These are phyloP conservation scores for Vitis rotundifolia DNA, from an alignment of 164 flowering plant genomes.

Conservation along the genomic window DNA sequence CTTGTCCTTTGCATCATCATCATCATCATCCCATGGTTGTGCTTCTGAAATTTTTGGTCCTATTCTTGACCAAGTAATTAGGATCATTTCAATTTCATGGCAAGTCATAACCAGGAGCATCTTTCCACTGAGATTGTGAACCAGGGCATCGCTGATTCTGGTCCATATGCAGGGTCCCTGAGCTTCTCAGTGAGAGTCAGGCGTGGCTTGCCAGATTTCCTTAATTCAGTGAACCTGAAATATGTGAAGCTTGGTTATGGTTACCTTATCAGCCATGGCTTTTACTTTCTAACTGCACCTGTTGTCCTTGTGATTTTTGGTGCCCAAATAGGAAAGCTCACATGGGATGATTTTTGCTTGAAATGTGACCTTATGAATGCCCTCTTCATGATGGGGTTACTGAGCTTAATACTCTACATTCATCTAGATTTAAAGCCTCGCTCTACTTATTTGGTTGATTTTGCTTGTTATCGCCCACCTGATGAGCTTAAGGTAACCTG, in stretches of 20 bases:
- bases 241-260: constrained; percentile 67
- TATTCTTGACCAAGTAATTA: not conserved
- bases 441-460: constrained; percentile 58
- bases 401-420: constrained; percentile 21
- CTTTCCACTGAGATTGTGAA: constrained; percentile 55
- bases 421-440: constrained; percentile 39
- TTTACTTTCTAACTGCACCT: constrained; percentile 31
- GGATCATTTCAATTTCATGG: constrained; percentile 14
- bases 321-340: constrained; percentile 31
- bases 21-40: too few relatives aligned
- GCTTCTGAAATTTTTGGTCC: too few relatives aligned
- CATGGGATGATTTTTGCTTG: constrained; percentile 21
- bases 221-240: constrained; percentile 56
- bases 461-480: constrained; percentile 65
- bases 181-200: constrained; percentile 55
- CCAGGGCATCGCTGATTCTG: constrained; percentile 42
- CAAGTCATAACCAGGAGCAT: constrained; percentile 21
- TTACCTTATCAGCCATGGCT: constrained; percentile 43
- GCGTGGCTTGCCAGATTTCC: constrained; percentile 55
- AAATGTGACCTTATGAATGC: constrained; percentile 11
- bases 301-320: constrained; percentile 26
- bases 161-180: constrained; percentile 48
- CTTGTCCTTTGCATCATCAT: not conserved
- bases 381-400: constrained; percentile 20
- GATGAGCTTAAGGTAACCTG: constrained; percentile 56